Evolutionary conservation across 371 early-diverging fungal genomes (phyloP), one percentile per base, ranked within the genome.

Genomic region (Basidiobolus meristosporus): DNA sequence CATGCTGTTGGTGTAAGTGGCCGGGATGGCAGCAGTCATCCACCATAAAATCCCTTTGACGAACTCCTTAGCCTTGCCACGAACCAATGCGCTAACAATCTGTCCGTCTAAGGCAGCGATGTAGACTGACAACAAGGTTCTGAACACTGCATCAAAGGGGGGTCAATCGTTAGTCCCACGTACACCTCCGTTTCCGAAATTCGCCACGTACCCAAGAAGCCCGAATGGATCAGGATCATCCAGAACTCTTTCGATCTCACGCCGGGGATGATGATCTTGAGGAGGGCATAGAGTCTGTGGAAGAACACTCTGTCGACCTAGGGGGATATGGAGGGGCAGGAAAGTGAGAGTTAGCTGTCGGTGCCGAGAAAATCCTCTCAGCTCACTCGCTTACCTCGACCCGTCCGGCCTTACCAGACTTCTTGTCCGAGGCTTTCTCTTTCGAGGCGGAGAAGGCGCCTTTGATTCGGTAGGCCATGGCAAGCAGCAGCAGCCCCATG

Each of bases 1-100:
- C 82, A 91, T 82, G 55, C 82, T 82, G 59, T 95, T 95, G 44
- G 95, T 95, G 56, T 84, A 86, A 14, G 92, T 91, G 1, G 95
- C 92, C 7, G 95, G 95, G 17, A 95, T 63, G 7, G 91, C 85
- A 26, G 91, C 79, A 7, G 70, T 65, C 77, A 95, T 87, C 86
- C 90, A 95, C 65, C 74, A 80, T 23, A 63, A 58, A 37, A 95
- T 67, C 7, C 85, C 85, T 21, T 66, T 50, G 20, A 85, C 46
- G 44, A 95, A 91, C 26, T 81, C 82, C 38, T 56, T 65, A 21
- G 64, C 59, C 39, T 83, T 70, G 12, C 81, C 82, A 22, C 75
- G 69, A 38, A 82, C 91, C 29, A 93, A 55, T 7, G 89, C 80
- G 43, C 77, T 76, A 19, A 90, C 92, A 42, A 95, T 90, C 39